Evolutionary conservation across 2,329 filamentous ascomycete species (phyloP).

Genomic region (Ceratocystis albifundus): DNA sequence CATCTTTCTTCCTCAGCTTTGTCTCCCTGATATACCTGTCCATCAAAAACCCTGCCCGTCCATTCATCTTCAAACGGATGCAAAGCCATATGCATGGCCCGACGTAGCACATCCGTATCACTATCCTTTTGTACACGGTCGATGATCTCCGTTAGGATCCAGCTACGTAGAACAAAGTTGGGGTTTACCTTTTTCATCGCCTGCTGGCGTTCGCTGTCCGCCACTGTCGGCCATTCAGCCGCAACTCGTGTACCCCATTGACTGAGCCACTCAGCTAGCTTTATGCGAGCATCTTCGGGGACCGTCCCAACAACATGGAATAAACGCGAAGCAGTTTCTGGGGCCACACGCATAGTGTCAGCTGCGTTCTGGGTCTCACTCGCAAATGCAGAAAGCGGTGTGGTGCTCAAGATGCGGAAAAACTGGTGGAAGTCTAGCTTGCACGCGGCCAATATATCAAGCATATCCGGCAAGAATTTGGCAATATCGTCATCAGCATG

Average conservation of each 20-base stretch:
- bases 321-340: constrained; percentile 39
- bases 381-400: constrained; percentile 50
- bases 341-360: constrained; percentile 40
- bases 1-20: constrained; percentile 67
- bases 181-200: constrained; percentile 84
- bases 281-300: constrained; percentile 53
- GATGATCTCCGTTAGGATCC: constrained; percentile 91
- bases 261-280: constrained; percentile 69
- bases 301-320: constrained; percentile 52
- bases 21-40: constrained; percentile 45
- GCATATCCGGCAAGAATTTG: constrained; percentile 60
- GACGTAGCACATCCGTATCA: constrained; percentile 65
- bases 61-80: constrained; percentile 75
- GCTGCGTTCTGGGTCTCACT: neutral
- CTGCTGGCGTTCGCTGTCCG: constrained; percentile 51
- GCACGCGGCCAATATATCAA: constrained; percentile 69
- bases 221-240: constrained; percentile 58
- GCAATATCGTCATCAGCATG: constrained; percentile 63
- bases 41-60: constrained; percentile 42
- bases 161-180: constrained; percentile 80
- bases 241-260: constrained; percentile 59
- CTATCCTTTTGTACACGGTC: constrained; percentile 72
- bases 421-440: constrained; percentile 92
- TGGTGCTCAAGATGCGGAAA: constrained; percentile 63
- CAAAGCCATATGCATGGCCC: constrained; percentile 71